Percentiles rank a stretch among this genome's conserved stretches.
Conservation (phyloP, 2,329 filamentous ascomycete genomes). For the Fusarium phyllophilum region DNA sequence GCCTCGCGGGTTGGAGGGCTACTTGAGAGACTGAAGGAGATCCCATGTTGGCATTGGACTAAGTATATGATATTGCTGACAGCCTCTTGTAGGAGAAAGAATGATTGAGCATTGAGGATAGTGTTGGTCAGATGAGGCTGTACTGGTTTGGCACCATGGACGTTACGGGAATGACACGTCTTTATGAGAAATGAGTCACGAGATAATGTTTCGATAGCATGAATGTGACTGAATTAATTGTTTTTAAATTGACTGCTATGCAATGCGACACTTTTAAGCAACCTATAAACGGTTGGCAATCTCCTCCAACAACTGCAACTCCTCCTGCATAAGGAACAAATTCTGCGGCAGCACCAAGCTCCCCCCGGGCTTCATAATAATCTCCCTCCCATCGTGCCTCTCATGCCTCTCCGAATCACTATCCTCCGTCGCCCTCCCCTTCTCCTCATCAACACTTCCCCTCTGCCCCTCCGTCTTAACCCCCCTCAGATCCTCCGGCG, state of each 20-base stretch:
- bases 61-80: background rate
- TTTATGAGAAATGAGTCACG: background rate
- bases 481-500: slow-evolving; percentile 50
- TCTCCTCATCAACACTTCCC: slow-evolving; percentile 26
- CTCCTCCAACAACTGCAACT: slow-evolving; percentile 50
- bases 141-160: background rate
- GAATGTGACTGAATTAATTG: background rate
- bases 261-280: background rate
- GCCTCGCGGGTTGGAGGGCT: too few species aligned
- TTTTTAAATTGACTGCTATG: background rate
- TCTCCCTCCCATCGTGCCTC: slow-evolving; percentile 37
- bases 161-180: background rate
- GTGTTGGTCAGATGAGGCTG: background rate
- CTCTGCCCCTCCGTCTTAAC: background rate
- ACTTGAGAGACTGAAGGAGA: too few species aligned
- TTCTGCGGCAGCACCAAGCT: slow-evolving; percentile 49
- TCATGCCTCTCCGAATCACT: slow-evolving; percentile 27
- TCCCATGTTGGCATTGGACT: too few species aligned
- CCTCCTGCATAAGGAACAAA: slow-evolving; percentile 52
- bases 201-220: too few species aligned
- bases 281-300: slow-evolving; percentile 48
- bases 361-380: slow-evolving; percentile 50
- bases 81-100: accelerated
- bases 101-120: background rate
- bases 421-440: slow-evolving; percentile 20